Base-by-base conservation (phyloP, 345 rosid genomes). In the Moricandia arvensis region DNA sequence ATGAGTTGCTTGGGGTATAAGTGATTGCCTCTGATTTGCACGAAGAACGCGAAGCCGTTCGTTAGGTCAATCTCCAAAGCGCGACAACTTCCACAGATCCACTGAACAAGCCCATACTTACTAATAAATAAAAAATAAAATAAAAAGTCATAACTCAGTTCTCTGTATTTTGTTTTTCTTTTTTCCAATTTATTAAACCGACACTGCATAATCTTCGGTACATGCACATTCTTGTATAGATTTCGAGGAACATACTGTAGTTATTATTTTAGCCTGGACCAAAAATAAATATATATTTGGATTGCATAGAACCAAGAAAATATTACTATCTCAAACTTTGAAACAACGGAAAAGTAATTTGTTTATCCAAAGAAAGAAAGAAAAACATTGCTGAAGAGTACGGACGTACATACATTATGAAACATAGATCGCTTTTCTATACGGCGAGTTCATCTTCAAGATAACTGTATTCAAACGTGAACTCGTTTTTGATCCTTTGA, bases 401-500 rank as follows among this genome's bases (percentile, higher is more conserved):
- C 24, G 24, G 24, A 0, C 1, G 24, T 21, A 64, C 63, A 77
- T 45, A 70, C 70, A 63, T 38, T 16, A 62, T 11, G 4, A 11
- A 18, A 57, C 5, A 49, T 21, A n/a, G 13, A 35, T 64, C 11
- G 66, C 31, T 68, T 18, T 43, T 55, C 76, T 83, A 89, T 57
- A 82, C 86, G 31, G 80, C 78, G 27, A 90, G 89, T 35, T 95
- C 99, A 35, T 95, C 99, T 86, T 92, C 97, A 54, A 95, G 97
- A 77, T 86, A 88, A 73, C 88, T 89, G 64, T 95, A 95, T 76
- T 95, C 97, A 31, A 95, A 92, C 10, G 91, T 89, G 87, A 95
- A 92, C 80, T 92, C 99, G 0, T 91, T 90, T 84, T 95, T 95
- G 84, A 95, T 89, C 81, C 99, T 85, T 64, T 95, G 97, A 73